phyloP scores from a whole-genome alignment of 495 filamentous ascomycete genomes.

The Penicillium silybi region DNA sequence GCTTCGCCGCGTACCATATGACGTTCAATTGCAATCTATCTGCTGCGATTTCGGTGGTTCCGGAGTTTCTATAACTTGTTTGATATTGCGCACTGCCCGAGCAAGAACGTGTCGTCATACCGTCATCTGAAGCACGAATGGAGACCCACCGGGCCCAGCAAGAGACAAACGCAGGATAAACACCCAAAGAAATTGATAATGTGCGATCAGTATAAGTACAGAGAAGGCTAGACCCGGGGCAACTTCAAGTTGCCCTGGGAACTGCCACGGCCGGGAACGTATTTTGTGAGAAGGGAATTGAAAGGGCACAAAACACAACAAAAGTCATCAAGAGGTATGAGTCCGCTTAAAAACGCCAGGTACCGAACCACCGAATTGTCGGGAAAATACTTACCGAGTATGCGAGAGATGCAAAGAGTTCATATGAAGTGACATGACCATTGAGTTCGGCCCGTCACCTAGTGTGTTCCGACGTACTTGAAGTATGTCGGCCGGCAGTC shows the following conservation, averaged over 20 bases:
- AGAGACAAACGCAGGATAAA: conserved; percentile 4
- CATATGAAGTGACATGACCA: conserved; percentile 18
- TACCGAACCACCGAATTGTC: conserved; percentile 19
- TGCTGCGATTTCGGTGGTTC: not conserved
- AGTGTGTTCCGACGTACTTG: conserved; percentile 84
- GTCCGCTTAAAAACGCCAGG: conserved; percentile 30
- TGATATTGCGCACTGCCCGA: not conserved
- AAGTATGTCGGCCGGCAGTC: conserved; percentile 98
- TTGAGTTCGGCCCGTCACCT: conserved; percentile 14
- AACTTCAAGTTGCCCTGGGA: conserved; percentile 4
- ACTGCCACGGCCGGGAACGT: conserved; percentile 13
- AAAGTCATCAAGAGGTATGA: conserved; percentile 27
- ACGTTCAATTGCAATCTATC: not conserved
- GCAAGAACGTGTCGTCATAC: not conserved
- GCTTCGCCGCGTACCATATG: not conserved
- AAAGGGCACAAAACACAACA: conserved; percentile 20
- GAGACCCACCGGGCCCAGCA: not conserved
- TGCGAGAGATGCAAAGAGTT: conserved; percentile 24
- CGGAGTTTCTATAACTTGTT: not conserved
- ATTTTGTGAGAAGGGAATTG: conserved; percentile 15
- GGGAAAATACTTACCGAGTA: conserved; percentile 28
- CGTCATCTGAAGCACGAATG: not conserved
- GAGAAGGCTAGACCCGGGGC: conserved; percentile 21
- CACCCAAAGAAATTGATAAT: conserved; percentile 12
- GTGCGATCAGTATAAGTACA: conserved; percentile 34